Percentiles rank a stretch among this genome's conserved stretches.
Conservation (phyloP, 129 eudicot genomes). For the Tagetes erecta region DNA sequence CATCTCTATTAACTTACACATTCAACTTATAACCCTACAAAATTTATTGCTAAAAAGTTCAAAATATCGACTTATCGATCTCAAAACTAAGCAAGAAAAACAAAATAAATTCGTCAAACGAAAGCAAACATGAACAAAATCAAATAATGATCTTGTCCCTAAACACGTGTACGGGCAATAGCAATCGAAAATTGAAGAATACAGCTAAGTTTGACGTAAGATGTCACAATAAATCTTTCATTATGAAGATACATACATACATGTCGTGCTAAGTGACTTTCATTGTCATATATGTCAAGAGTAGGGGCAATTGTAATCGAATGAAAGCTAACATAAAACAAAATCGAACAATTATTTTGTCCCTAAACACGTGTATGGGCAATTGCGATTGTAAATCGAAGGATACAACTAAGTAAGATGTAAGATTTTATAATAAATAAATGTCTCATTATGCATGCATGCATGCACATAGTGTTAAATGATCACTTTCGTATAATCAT, state of each 20-base stretch:
- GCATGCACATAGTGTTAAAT: background rate
- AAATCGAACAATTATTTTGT: constrained; percentile 32
- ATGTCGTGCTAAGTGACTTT: background rate
- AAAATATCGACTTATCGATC: constrained; percentile 22
- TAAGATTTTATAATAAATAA: constrained; percentile 18
- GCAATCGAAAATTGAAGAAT: background rate
- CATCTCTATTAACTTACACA: constrained; percentile 22
- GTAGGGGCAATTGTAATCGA: too few species aligned
- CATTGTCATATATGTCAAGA: constrained; percentile 4
- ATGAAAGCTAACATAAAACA: constrained; percentile 26
- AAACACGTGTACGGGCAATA: constrained; percentile 38
- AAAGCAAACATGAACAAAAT: constrained; percentile 33
- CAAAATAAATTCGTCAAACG: constrained; percentile 13
- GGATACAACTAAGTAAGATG: constrained; percentile 18
- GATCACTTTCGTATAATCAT: constrained; percentile 17
- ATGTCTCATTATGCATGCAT: constrained; percentile 11
- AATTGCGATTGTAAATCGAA: background rate
- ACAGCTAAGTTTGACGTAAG: constrained; percentile 17
- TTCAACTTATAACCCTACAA: constrained; percentile 19
- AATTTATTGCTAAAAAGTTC: constrained; percentile 35
- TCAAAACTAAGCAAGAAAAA: constrained; percentile 4
- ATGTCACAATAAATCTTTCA: constrained; percentile 14
- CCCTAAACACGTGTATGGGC: constrained; percentile 38
- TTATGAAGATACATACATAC: background rate
- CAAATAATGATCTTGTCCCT: constrained; percentile 27